These are phyloP conservation scores for Xylaria polymorpha DNA, from an alignment of 2,329 filamentous ascomycete genomes.

Conservation along the genomic window DNA sequence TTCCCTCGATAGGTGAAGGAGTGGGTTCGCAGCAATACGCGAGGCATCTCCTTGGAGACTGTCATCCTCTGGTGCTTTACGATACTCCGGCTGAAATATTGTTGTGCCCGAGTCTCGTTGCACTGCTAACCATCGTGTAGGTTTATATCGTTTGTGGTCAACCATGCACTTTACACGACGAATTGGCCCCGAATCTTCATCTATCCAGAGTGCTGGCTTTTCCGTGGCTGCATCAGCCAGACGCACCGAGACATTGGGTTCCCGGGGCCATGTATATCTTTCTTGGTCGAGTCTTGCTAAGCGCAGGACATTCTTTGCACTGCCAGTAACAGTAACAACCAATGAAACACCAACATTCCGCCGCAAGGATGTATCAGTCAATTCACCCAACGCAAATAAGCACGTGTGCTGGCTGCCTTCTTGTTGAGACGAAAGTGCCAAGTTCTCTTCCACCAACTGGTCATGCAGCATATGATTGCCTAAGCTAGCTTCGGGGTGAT, in stretches of 20 bases:
- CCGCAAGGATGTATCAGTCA: conserved; percentile 56
- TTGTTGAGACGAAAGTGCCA: conserved; percentile 25
- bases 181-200: conserved; percentile 59
- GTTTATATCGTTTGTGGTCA: conserved; percentile 52
- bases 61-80: conserved; percentile 47
- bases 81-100: conserved; percentile 64
- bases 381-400: conserved; percentile 68
- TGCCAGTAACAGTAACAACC: conserved; percentile 65
- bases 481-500: conserved; percentile 61
- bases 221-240: conserved; percentile 57
- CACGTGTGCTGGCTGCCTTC: conserved; percentile 40
- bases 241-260: conserved; percentile 59
- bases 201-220: conserved; percentile 65
- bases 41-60: conserved; percentile 53
- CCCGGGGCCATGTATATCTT: conserved; percentile 64
- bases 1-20: conserved; percentile 63
- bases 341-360: conserved; percentile 49
- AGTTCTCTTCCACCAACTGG: conserved; percentile 41
- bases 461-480: conserved; percentile 45
- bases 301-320: conserved; percentile 67
- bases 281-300: conserved; percentile 63
- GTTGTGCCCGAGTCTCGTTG: conserved; percentile 65
- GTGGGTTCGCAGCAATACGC: conserved; percentile 65
- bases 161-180: conserved; percentile 62
- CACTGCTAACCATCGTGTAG: conserved; percentile 64